Evolutionary conservation across 2,329 filamentous ascomycete genomes (phyloP).

Genomic region (Aureobasidium mangrovei): DNA sequence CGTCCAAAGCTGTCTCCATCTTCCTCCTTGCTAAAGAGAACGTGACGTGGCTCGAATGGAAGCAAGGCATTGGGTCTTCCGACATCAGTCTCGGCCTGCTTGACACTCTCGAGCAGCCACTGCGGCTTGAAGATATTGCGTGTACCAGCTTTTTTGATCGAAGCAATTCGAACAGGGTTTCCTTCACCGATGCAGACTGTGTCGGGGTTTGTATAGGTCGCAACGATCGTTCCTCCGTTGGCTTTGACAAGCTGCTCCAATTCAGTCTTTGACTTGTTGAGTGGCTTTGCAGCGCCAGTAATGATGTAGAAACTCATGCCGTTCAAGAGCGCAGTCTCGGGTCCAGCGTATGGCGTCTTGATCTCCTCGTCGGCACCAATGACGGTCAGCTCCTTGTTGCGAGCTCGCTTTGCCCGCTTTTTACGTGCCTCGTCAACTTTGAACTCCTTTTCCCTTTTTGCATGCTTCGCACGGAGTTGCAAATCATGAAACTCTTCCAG

Average conservation of each 20-base stretch:
- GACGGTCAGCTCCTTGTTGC: constrained; percentile 63
- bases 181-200: constrained; percentile 75
- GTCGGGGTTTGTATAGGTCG: constrained; percentile 55
- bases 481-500: constrained; percentile 68
- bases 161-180: constrained; percentile 70
- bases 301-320: constrained; percentile 73
- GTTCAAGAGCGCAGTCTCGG: constrained; percentile 58
- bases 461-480: constrained; percentile 59
- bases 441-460: constrained; percentile 63
- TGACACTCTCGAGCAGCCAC: constrained; percentile 79
- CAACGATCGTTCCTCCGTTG: constrained; percentile 71
- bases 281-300: constrained; percentile 61
- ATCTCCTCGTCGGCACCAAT: constrained; percentile 55
- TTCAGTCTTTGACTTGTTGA: constrained; percentile 67
- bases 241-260: constrained; percentile 74
- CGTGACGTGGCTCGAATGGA: constrained; percentile 57
- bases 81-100: constrained; percentile 46
- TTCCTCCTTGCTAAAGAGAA: constrained; percentile 59
- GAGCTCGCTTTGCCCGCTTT: constrained; percentile 48
- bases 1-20: constrained; percentile 46
- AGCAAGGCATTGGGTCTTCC: constrained; percentile 51
- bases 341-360: constrained; percentile 46
- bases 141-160: constrained; percentile 62
- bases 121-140: constrained; percentile 66
- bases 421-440: constrained; percentile 60